Conservation (phyloP, 495 filamentous ascomycete species). For the Penicillium verhagenii region DNA sequence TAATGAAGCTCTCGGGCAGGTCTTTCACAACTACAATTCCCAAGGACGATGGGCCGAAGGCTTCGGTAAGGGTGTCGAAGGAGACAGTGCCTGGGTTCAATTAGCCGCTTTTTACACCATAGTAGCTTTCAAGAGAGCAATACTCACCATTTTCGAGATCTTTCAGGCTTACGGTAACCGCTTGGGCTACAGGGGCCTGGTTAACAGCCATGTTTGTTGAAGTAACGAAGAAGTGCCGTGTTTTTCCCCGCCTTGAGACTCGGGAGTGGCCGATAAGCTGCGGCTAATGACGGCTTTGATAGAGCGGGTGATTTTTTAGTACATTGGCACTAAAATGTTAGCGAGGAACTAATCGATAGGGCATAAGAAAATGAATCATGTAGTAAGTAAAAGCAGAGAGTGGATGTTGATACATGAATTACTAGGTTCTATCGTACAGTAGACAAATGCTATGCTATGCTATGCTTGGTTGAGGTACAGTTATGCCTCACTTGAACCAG, state of each 20-base stretch:
- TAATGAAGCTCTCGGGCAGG: conserved; percentile 65
- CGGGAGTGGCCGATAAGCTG: conserved; percentile 12
- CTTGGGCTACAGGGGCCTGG: conserved; percentile 32
- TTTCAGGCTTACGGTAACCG: conserved; percentile 55
- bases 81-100: conserved; percentile 61
- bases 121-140: not conserved
- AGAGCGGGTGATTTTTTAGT: not conserved
- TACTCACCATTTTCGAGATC: conserved; percentile 43
- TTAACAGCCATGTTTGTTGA: conserved; percentile 13
- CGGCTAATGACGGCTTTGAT: conserved; percentile 13
- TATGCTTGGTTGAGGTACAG: no score
- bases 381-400: no score
- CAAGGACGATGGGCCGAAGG: conserved; percentile 88
- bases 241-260: conserved; percentile 21
- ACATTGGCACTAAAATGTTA: not conserved
- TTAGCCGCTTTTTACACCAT: not conserved
- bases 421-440: conserved; percentile 1
- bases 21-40: conserved; percentile 92
- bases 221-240: conserved; percentile 1
- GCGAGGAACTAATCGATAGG: not conserved
- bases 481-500: not conserved
- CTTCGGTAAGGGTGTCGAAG: conserved; percentile 71
- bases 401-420: conserved; percentile 2
- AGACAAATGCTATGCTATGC: not conserved
- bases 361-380: not conserved